Percentiles rank a stretch among this genome's conserved stretches.
These are phyloP conservation scores for Phialophora tarda DNA, from an alignment of 2,329 filamentous ascomycete species.

Conservation along the genomic window DNA sequence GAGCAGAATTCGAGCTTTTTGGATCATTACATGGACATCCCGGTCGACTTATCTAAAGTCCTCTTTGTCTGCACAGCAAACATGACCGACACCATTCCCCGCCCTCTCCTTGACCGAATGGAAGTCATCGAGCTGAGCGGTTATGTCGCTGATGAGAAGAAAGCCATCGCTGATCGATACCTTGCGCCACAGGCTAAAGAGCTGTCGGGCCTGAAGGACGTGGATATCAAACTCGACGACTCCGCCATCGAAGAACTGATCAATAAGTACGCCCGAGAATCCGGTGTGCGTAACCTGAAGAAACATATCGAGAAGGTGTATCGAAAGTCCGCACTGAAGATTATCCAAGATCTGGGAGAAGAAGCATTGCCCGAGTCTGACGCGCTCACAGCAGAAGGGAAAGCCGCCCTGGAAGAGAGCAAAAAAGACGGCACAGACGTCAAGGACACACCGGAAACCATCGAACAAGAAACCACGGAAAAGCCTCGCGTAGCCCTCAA, in stretches of 20 bases:
- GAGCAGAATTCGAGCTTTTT: constrained; percentile 98
- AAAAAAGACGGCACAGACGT: constrained; percentile 68
- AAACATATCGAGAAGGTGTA: constrained; percentile 99
- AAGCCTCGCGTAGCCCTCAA: constrained; percentile 75
- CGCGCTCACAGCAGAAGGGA: constrained; percentile 83
- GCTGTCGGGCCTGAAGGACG: constrained; percentile 84
- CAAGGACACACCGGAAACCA: constrained; percentile 65
- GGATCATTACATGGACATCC: constrained; percentile 98
- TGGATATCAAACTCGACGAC: constrained; percentile 83
- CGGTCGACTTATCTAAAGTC: constrained; percentile 95
- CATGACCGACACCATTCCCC: constrained; percentile 96
- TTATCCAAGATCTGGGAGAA: constrained; percentile 92
- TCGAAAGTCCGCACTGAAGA: constrained; percentile 94
- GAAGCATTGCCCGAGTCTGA: constrained; percentile 79
- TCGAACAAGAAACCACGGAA: constrained; percentile 66
- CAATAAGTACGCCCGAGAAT: constrained; percentile 97
- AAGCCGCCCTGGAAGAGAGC: constrained; percentile 73
- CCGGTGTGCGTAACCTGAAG: constrained; percentile 95
- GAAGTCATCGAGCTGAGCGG: constrained; percentile 95
- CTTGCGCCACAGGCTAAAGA: constrained; percentile 94
- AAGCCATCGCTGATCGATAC: constrained; percentile 94
- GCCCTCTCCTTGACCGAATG: constrained; percentile 94
- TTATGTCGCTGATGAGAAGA: constrained; percentile 98
- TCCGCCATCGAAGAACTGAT: constrained; percentile 95
- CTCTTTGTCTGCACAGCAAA: constrained; percentile 99